Evolutionary conservation across 768 basidiomycete genomes (phyloP).

Genomic region (Mycena epipterygia): DNA sequence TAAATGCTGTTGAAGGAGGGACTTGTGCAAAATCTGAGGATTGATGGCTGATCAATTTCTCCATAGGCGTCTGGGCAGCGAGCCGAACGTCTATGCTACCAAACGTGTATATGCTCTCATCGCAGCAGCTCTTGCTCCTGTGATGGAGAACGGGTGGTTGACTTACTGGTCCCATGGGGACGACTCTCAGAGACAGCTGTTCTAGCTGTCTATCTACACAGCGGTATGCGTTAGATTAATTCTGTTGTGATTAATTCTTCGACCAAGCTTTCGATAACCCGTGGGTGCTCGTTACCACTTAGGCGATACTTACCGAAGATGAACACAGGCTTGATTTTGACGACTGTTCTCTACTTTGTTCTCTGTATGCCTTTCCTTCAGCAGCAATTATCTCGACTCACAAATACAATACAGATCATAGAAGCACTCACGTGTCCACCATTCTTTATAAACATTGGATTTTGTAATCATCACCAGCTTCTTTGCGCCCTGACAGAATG

Average conservation of each 20-base stretch:
- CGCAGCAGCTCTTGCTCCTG: constrained; percentile 72
- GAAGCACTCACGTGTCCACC: constrained; percentile 84
- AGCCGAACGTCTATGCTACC: no score
- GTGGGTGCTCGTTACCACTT: no score
- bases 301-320: no score
- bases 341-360: constrained; percentile 74
- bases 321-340: constrained; percentile 61
- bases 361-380: constrained; percentile 64
- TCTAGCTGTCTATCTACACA: constrained; percentile 81
- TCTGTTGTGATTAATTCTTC: not conserved
- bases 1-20: no score
- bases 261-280: no score
- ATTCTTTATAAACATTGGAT: constrained; percentile 76
- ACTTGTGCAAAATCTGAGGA: no score
- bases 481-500: not conserved
- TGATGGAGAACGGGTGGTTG: constrained; percentile 81
- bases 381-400: not conserved
- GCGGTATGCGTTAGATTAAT: constrained; percentile 61
- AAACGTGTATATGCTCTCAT: no score
- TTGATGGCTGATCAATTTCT: no score
- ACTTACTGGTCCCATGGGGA: constrained; percentile 75
- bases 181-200: constrained; percentile 59
- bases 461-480: not conserved
- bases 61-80: no score
- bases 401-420: constrained; percentile 59